These are phyloP conservation scores for Prunus kanzakura DNA, from an alignment of 306 rosid species.

Conservation along the genomic window DNA sequence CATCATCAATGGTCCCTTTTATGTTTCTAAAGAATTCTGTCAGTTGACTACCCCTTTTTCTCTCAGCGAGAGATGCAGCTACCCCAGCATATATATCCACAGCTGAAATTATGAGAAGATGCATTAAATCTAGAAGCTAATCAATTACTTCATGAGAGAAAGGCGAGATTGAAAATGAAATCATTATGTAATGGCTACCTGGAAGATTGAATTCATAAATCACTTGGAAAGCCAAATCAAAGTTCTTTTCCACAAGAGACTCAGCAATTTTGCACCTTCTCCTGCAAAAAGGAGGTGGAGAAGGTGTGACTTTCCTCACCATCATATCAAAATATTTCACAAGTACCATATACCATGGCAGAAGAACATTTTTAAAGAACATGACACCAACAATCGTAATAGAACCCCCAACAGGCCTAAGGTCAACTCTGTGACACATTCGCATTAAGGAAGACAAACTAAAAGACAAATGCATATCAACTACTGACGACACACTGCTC, in stretches of 20 bases:
- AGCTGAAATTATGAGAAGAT: conserved; percentile 51
- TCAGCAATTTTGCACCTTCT: conserved; percentile 93
- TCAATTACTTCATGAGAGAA: conserved; percentile 2
- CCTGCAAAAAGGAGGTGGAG: conserved; percentile 39
- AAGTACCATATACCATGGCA: conserved; percentile 12
- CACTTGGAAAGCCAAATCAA: conserved; percentile 94
- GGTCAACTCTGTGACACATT: not conserved
- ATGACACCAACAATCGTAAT: not conserved
- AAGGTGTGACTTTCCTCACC: conserved; percentile 21
- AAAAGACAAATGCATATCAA: not conserved
- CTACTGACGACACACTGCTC: not conserved
- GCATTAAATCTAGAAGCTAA: conserved; percentile 3
- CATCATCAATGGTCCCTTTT: conserved; percentile 92
- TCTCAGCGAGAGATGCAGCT: conserved; percentile 96
- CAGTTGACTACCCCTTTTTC: conserved; percentile 86
- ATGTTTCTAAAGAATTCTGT: conserved; percentile 89
- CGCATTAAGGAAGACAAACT: not conserved
- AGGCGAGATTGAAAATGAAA: conserved; percentile 10
- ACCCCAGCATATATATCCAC: conserved; percentile 95
- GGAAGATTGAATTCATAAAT: conserved; percentile 91
- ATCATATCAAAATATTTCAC: conserved; percentile 18
- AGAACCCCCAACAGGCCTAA: not conserved
- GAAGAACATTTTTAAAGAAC: not conserved
- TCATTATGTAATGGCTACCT: conserved; percentile 42
- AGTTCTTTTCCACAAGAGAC: conserved; percentile 90